Evolutionary conservation across 495 filamentous ascomycete species (phyloP), one percentile per base, ranked within the genome.

Genomic region (Penicillium samsonianum): DNA sequence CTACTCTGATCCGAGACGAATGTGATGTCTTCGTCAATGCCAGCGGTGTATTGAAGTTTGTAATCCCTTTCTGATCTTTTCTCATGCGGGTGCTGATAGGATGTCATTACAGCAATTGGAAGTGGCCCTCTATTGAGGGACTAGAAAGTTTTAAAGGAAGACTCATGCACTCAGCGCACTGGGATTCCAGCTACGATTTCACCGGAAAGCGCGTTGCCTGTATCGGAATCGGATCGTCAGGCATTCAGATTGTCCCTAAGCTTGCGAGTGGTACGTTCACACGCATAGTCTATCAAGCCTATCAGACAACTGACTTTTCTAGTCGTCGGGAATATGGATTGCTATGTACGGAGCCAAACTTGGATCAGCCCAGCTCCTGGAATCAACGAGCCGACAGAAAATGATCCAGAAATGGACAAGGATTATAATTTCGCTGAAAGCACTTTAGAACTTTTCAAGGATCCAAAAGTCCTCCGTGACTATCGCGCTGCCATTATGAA

Each of bases 71-170:
- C 3, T 10, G 1, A 8, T 25, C 1, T 1, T 26, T 28, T 28
- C 12, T 2, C 23, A 2, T 46, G 6, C 4, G 4, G 2, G 33
- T 41, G 14, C 17, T 57, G 12, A 50, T 26, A 33, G 2, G 2
- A 43, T 26, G 5, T 2, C 2, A 30, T n/a, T 28, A 5, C 50
- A 66, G 58, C 63, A 77, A 72, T 17, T 77, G 76, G 68, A 67
- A 69, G 38, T 84, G 74, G 70, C 82, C 82, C 9, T 49, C 72
- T 3, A 79, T 85, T 28, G 65, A 65, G n/a, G 82, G 81, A 0
- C 50, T 78, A 0, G 23, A 77, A 6, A 49, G 63, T 4, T 85
- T 75, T 60, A 57, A 71, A 23, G 82, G 82, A 0, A 61, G 65
- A 35, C 46, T 80, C n/a, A 50, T 80, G 1, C 82, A 84, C 57